Conservation (phyloP, 192 early-diverging fungal genomes). For the Coemansia sp. region DNA sequence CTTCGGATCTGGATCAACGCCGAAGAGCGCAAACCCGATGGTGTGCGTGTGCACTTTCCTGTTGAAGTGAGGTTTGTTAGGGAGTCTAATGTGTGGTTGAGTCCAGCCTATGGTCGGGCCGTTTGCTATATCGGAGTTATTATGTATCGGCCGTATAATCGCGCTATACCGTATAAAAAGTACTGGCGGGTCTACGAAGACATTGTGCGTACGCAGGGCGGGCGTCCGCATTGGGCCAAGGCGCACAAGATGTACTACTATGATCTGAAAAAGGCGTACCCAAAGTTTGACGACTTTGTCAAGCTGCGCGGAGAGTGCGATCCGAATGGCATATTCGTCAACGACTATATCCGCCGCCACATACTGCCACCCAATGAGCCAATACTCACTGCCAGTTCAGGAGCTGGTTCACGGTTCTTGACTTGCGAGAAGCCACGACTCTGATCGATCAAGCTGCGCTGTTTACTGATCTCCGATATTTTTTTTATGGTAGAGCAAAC, state of each 20-base stretch:
- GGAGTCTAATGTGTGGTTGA: slow-evolving; percentile 65
- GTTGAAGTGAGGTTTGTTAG: slow-evolving; percentile 63
- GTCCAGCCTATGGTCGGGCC: slow-evolving; percentile 65
- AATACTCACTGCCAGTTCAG: not conserved
- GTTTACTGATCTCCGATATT: slow-evolving; percentile 66
- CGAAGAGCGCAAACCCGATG: slow-evolving; percentile 26
- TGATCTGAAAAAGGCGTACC: slow-evolving; percentile 62
- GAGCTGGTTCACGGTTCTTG: not conserved
- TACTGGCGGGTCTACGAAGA: slow-evolving; percentile 74
- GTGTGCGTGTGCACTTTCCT: slow-evolving; percentile 71
- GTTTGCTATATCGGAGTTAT: slow-evolving; percentile 79
- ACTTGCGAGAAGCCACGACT: not conserved
- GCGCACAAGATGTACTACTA: slow-evolving; percentile 62
- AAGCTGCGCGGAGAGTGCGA: slow-evolving; percentile 61
- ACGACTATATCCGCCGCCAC: slow-evolving; percentile 69
- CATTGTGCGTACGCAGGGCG: slow-evolving; percentile 67
- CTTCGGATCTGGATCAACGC: slow-evolving; percentile 1
- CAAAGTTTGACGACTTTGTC: slow-evolving; percentile 64
- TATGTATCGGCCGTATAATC: slow-evolving; percentile 72
- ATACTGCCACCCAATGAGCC: slow-evolving; percentile 46
- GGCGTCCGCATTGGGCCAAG: slow-evolving; percentile 82
- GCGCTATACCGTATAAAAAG: slow-evolving; percentile 68
- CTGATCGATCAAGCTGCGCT: slow-evolving; percentile 55
- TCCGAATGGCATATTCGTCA: slow-evolving; percentile 71
- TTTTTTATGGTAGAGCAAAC: not conserved